Evolutionary conservation across 768 basidiomycete genomes (phyloP), one percentile per base, ranked within the genome.

Genomic region (Imleria badia): DNA sequence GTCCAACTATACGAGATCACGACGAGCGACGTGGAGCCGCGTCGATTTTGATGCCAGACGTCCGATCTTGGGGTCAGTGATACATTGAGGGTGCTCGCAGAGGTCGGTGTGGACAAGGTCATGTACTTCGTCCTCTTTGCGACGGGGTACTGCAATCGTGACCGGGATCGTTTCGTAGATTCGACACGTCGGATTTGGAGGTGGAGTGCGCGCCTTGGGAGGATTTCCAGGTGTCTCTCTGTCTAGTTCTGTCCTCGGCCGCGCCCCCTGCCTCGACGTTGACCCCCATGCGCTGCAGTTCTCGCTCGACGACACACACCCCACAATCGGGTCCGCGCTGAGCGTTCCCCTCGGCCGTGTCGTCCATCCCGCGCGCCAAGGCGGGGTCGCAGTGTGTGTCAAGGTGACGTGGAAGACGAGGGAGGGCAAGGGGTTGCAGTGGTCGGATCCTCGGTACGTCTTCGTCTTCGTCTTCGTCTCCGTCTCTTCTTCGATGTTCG

Each of bases 391-490:
- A 13, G 56, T 78, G 19, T 64, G 72, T 5, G 69, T 92, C 51
- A 72, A 75, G 29, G 78, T 91, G 45, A 75, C 71, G 35, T 96
- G 95, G 66, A 72, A 76, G 46, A 95, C 94, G 0, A 91, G 87
- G 13, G 72, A 81, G 9, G 85, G 85, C 66, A 87, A 84, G 10
- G 92, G 94, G 2, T 74, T 97, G 22, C 93, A 94, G 55, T 96
- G 92, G 92, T 78, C 95, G 19, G 84, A 82, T 23, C 87, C 91
- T 59, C 82, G 86, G 85, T 91, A 66, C 40, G 78, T 69, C 56
- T 10, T 26, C 19, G 17, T 38, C 31, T 12, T 14, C 17, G 14
- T 39, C 19, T 39, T 0, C 19, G n/a, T 17, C 42, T 13, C 46
- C 11, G 23, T 23, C 20, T n/a, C 11, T n/a, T n/a, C n/a, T n/a